These are phyloP conservation scores for Calocybe gambosa DNA, from an alignment of 1,284 basidiomycete genomes.

Conservation along the genomic window DNA sequence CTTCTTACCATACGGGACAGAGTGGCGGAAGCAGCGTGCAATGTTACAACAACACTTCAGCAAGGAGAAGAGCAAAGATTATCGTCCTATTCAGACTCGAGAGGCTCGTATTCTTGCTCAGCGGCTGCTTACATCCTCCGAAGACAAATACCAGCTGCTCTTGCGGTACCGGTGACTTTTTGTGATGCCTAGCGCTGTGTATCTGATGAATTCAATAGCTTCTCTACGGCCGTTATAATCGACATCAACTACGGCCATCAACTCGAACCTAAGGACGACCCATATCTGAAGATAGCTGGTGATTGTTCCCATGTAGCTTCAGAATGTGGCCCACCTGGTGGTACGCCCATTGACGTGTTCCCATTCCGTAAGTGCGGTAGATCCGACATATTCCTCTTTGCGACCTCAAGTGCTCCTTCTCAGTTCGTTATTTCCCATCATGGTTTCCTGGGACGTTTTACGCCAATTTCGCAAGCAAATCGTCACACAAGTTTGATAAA, in stretches of 20 bases:
- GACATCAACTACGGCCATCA: conserved; percentile 18
- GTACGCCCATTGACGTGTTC: conserved; percentile 17
- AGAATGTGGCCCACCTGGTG: conserved; percentile 14
- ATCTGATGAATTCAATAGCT: conserved; percentile 7
- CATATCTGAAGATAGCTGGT: conserved; percentile 13
- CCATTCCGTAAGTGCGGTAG: conserved; percentile 11
- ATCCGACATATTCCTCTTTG: conserved; percentile 2
- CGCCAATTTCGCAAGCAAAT: conserved; percentile 10
- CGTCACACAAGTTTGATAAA: not conserved
- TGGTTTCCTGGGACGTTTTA: conserved; percentile 13
- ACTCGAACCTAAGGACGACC: conserved; percentile 16
- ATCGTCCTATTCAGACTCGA: conserved; percentile 14
- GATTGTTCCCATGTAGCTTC: conserved; percentile 4
- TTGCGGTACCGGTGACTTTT: not conserved
- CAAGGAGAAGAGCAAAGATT: conserved; percentile 8
- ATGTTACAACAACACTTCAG: conserved; percentile 14
- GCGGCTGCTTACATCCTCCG: conserved; percentile 12
- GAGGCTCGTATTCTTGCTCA: conserved; percentile 16
- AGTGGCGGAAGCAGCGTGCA: conserved; percentile 14
- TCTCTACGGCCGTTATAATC: conserved; percentile 17
- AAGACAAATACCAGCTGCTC: conserved; percentile 11
- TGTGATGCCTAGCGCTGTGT: not conserved
- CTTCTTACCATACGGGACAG: conserved; percentile 14
- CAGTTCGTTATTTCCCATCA: too few relatives aligned
- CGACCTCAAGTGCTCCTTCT: conserved; percentile 19